phyloP scores from a whole-genome alignment of 352 stramenopile species.

The Elongisporangium undulatum region DNA sequence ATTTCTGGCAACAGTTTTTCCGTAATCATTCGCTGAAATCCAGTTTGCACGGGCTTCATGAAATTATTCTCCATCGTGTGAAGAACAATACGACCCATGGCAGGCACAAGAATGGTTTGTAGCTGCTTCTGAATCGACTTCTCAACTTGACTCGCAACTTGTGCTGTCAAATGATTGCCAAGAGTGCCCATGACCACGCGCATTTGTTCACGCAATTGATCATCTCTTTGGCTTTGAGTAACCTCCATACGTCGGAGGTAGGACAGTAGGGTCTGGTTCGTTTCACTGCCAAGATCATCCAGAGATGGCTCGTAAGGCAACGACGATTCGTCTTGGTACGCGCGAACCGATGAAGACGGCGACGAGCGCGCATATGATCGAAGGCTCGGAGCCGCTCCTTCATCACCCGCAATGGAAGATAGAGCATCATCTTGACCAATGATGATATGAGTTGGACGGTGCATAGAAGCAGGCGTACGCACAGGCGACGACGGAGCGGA shows the following conservation, averaged over 20 bases:
- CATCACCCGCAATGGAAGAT: slow-evolving; percentile 50
- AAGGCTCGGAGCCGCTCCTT: slow-evolving; percentile 37
- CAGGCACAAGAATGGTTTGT: slow-evolving; percentile 73
- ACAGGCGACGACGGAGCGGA: slow-evolving; percentile 33
- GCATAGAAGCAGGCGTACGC: slow-evolving; percentile 23
- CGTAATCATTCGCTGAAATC: slow-evolving; percentile 70
- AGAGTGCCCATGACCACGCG: slow-evolving; percentile 53
- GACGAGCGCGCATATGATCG: slow-evolving; percentile 70
- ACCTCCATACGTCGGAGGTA: slow-evolving; percentile 71
- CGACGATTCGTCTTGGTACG: slow-evolving; percentile 74
- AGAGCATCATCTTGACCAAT: slow-evolving; percentile 38
- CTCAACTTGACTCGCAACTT: slow-evolving; percentile 66
- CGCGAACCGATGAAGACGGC: slow-evolving; percentile 72
- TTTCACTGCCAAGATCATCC: slow-evolving; percentile 56
- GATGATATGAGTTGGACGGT: slow-evolving; percentile 20
- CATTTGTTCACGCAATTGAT: slow-evolving; percentile 69
- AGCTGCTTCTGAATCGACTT: slow-evolving; percentile 84
- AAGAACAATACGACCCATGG: slow-evolving; percentile 82
- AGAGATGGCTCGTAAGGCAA: slow-evolving; percentile 65
- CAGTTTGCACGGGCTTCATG: slow-evolving; percentile 79
- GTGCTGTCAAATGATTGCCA: slow-evolving; percentile 47
- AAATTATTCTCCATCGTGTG: slow-evolving; percentile 90
- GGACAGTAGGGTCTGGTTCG: slow-evolving; percentile 47
- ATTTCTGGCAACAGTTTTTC: slow-evolving; percentile 72
- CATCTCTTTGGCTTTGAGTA: slow-evolving; percentile 58